Conservation (phyloP, 2,329 filamentous ascomycete species). For the Colletotrichum echinochloae region DNA sequence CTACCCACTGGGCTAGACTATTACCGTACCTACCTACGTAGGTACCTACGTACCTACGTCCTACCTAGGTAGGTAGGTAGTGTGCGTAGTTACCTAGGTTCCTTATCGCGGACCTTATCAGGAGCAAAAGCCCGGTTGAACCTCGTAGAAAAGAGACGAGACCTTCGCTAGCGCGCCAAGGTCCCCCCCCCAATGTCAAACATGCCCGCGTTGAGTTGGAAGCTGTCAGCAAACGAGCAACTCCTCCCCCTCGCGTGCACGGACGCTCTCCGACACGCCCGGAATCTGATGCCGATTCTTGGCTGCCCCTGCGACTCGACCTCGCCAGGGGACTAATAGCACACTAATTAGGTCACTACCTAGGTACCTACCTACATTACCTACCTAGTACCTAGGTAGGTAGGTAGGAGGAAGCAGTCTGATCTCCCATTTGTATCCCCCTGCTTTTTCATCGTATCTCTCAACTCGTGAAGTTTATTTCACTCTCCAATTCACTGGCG, state of each 20-base stretch:
- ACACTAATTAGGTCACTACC: no score
- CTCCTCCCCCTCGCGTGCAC: conserved; percentile 15
- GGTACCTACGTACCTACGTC: no score
- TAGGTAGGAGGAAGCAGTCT: conserved; percentile 7
- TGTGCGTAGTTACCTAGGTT: no score
- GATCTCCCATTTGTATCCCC: conserved; percentile 22
- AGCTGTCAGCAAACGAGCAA: not conserved
- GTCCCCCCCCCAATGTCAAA: conserved; percentile 24
- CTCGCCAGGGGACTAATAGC: not conserved
- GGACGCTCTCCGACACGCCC: conserved; percentile 17
- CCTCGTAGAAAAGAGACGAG: no score
- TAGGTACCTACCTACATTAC: no score
- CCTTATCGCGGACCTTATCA: not conserved
- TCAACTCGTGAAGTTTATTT: not conserved
- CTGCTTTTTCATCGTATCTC: conserved; percentile 1
- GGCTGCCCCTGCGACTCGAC: not conserved
- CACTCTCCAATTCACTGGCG: not conserved
- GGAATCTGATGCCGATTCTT: conserved; percentile 12
- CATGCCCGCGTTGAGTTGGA: conserved; percentile 10
- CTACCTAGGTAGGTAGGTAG: no score
- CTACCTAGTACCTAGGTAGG: no score
- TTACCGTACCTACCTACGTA: no score
- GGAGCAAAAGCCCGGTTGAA: not conserved
- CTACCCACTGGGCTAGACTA: not conserved
- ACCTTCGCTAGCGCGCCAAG: no score